Percentiles rank a stretch among this genome's conserved stretches.
phyloP scores from a whole-genome alignment of 2,329 filamentous ascomycete genomes.

The Capronia coronata region DNA sequence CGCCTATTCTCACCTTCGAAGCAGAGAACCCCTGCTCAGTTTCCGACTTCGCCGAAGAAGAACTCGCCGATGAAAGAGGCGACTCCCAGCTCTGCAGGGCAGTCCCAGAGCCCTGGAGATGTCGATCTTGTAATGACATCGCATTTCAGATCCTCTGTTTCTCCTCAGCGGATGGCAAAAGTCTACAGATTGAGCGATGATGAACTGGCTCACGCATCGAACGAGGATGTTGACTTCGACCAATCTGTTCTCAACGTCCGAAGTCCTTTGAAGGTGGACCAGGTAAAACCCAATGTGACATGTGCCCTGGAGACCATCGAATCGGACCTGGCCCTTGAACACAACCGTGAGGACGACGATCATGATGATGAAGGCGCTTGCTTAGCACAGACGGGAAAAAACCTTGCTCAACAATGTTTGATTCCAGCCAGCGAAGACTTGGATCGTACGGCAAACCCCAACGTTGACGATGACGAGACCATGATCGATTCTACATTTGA shows the following conservation, averaged over 20 bases:
- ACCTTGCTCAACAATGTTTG: not conserved
- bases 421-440: not conserved
- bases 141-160: conserved; percentile 26
- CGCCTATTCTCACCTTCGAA: conserved; percentile 39
- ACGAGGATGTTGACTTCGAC: conserved; percentile 26
- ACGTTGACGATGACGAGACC: conserved; percentile 17
- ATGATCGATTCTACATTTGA: conserved; percentile 20
- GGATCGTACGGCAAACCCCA: too few relatives aligned
- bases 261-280: conserved; percentile 23
- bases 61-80: not conserved
- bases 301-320: conserved; percentile 5
- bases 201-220: conserved; percentile 18
- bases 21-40: conserved; percentile 21
- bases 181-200: conserved; percentile 25
- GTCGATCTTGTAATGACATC: conserved; percentile 25
- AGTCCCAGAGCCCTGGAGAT: conserved; percentile 9
- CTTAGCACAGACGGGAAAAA: not conserved
- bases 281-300: conserved; percentile 22
- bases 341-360: conserved; percentile 5
- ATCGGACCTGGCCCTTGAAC: too few relatives aligned
- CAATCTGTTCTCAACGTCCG: conserved; percentile 26
- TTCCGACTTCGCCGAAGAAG: conserved; percentile 14
- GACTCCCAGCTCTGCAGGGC: not conserved
- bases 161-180: conserved; percentile 20
- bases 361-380: not conserved